Percentiles rank a stretch among this genome's conserved stretches.
phyloP scores from a whole-genome alignment of 495 filamentous ascomycete species.

The Acidiella bohemica region DNA sequence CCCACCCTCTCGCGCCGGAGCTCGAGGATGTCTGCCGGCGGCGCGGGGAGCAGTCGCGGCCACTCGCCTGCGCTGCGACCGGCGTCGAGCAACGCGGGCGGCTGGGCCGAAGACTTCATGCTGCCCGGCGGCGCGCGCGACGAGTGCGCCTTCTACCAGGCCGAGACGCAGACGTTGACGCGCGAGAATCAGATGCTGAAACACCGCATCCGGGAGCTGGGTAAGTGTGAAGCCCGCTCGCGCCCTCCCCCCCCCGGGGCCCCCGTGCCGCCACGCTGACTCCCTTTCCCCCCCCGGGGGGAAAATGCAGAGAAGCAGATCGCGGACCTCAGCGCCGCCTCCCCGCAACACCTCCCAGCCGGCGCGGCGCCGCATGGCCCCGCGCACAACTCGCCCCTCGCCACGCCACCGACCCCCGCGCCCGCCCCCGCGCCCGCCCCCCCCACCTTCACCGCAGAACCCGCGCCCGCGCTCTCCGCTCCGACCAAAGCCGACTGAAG shows the following conservation, averaged over 20 bases:
- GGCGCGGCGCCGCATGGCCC: slow-evolving; percentile 3
- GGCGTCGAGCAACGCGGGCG: slow-evolving; percentile 5
- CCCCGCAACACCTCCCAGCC: too few relatives aligned
- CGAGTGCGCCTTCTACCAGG: slow-evolving; percentile 80
- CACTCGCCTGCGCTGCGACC: slow-evolving; percentile 9
- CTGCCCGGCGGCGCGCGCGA: slow-evolving; percentile 38
- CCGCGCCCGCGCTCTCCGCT: background rate
- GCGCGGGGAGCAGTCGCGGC: slow-evolving; percentile 7
- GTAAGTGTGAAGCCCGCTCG: too few relatives aligned
- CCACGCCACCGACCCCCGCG: slow-evolving; percentile 7
- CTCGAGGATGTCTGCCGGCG: slow-evolving; percentile 21
- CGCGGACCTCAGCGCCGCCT: too few relatives aligned
- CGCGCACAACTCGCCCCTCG: slow-evolving; percentile 8
- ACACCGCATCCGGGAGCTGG: slow-evolving; percentile 70
- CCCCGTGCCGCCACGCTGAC: too few relatives aligned
- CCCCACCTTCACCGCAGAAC: background rate
- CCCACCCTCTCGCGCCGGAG: slow-evolving; percentile 36
- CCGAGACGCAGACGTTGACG: slow-evolving; percentile 72
- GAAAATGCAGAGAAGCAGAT: slow-evolving; percentile 1
- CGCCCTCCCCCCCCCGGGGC: too few relatives aligned
- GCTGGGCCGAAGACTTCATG: slow-evolving; percentile 13
- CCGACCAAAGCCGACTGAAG: too few relatives aligned
- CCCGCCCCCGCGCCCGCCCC: too few relatives aligned
- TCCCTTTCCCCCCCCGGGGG: background rate
- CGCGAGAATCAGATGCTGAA: slow-evolving; percentile 92